A percentile compares a stretch with the other conserved stretches of the same genome.
These are phyloP conservation scores for Xerocomus amazonicus DNA, from an alignment of 1,284 basidiomycete species.

Conservation along the genomic window DNA sequence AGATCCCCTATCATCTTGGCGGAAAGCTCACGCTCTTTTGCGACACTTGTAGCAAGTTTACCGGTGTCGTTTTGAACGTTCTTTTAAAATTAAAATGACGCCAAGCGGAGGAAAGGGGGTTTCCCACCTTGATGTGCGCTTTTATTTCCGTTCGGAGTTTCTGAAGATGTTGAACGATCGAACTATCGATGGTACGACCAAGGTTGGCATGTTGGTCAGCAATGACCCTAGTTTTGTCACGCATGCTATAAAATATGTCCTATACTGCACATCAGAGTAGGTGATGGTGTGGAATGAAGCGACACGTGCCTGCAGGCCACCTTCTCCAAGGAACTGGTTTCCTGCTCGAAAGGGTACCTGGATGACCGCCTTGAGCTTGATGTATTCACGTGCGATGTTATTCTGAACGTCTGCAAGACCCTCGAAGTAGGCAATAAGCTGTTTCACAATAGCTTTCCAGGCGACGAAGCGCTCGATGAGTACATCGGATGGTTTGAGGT, in stretches of 20 bases:
- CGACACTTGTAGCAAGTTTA: conserved; percentile 90
- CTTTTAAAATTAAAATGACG: conserved; percentile 34
- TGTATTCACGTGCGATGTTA: conserved; percentile 92
- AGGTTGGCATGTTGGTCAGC: conserved; percentile 97
- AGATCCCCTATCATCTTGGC: conserved; percentile 88
- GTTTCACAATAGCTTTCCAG: conserved; percentile 95
- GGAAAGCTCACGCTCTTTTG: conserved; percentile 91
- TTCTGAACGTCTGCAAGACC: conserved; percentile 94
- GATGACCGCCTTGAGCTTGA: conserved; percentile 94
- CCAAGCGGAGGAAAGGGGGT: conserved; percentile 2
- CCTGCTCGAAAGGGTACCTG: conserved; percentile 96
- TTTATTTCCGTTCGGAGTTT: conserved; percentile 95
- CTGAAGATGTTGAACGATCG: conserved; percentile 96
- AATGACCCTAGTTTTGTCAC: conserved; percentile 91
- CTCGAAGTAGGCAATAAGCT: conserved; percentile 86
- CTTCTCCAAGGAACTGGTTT: conserved; percentile 94
- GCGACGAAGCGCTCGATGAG: conserved; percentile 94
- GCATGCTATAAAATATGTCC: conserved; percentile 92
- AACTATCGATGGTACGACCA: conserved; percentile 93
- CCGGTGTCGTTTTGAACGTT: conserved; percentile 99
- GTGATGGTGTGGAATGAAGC: background rate
- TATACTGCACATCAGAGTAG: conserved; percentile 30
- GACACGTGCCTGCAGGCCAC: conserved; percentile 67
- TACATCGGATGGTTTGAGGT: conserved; percentile 92
- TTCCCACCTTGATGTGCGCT: conserved; percentile 85